Percentiles rank a stretch among this genome's conserved stretches.
These are phyloP conservation scores for Rhododendron mucronatum DNA, from an alignment of 148 eudicot genomes.

Conservation along the genomic window DNA sequence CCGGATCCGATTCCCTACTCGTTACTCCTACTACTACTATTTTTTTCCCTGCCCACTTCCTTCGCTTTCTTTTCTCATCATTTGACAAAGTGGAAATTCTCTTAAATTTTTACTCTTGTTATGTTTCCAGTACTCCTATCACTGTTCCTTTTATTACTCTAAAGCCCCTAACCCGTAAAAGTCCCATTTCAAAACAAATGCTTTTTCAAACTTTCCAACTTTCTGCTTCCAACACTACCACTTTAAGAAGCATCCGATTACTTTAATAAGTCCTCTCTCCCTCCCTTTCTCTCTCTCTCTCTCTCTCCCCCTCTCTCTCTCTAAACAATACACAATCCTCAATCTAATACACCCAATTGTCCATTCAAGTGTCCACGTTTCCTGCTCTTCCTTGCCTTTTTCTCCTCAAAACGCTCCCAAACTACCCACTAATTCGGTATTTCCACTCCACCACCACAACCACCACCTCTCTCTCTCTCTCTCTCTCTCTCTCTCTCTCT, in stretches of 20 bases:
- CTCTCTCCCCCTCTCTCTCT: slow-evolving; percentile 8
- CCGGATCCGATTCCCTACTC: not conserved
- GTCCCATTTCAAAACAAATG: slow-evolving; percentile 13
- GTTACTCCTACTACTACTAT: not conserved
- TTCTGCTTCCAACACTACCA: slow-evolving; percentile 17
- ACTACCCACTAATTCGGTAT: not conserved
- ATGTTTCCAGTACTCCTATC: not conserved
- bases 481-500: not conserved
- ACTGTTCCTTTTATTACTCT: not conserved
- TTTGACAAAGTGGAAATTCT: slow-evolving; percentile 19
- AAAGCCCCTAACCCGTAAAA: not conserved
- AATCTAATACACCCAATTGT: slow-evolving; percentile 3
- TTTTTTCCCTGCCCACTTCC: not conserved
- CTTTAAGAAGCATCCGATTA: slow-evolving; percentile 12
- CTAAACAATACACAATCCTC: not conserved
- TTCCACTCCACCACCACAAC: not conserved
- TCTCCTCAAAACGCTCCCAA: slow-evolving; percentile 9
- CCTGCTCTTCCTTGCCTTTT: slow-evolving; percentile 10
- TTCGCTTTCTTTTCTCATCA: slow-evolving; percentile 9
- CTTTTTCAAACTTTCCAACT: slow-evolving; percentile 6
- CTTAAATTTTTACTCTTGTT: not conserved
- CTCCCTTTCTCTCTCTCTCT: not conserved
- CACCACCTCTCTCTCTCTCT: not conserved
- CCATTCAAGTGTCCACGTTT: slow-evolving; percentile 13
- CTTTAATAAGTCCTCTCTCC: slow-evolving; percentile 9